Evolutionary conservation across 768 basidiomycete species (phyloP).

Genomic region (Lyophyllum atratum): DNA sequence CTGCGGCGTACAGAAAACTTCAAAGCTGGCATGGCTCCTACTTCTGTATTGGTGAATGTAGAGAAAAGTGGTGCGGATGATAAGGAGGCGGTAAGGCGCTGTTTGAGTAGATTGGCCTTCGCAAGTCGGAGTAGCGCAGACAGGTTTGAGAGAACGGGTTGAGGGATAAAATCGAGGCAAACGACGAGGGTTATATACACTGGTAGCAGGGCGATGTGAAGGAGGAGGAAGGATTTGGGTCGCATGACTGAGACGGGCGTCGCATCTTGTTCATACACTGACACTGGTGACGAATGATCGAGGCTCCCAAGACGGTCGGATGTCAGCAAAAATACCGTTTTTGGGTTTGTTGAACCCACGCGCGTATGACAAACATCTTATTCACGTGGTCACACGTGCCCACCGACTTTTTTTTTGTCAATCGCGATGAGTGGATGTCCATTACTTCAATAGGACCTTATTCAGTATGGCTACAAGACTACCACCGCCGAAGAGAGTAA

Average conservation of each 20-base stretch:
- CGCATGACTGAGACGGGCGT: conserved; percentile 33
- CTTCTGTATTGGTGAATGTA: conserved; percentile 5
- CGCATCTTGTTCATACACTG: conserved; percentile 13
- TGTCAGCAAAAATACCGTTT: conserved; percentile 14
- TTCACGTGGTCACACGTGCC: conserved; percentile 1
- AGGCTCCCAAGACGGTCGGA: background rate
- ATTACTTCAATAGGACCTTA: background rate
- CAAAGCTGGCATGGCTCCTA: conserved; percentile 26
- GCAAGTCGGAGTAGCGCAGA: conserved; percentile 39
- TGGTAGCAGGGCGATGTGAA: conserved; percentile 41
- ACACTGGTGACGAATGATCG: no score
- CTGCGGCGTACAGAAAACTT: conserved; percentile 57
- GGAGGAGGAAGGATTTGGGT: conserved; percentile 28
- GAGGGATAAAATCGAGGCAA: conserved; percentile 34
- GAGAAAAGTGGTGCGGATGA: conserved; percentile 13
- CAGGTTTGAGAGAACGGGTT: conserved; percentile 31
- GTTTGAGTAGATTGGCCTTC: conserved; percentile 32
- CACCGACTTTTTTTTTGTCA: conserved; percentile 1
- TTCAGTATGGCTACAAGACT: conserved; percentile 76
- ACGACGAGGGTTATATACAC: conserved; percentile 43
- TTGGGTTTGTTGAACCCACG: conserved; percentile 14
- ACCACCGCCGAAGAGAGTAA: conserved; percentile 88
- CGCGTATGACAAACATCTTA: conserved; percentile 8
- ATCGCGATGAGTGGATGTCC: background rate
- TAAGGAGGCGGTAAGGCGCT: conserved; percentile 18